Evolutionary conservation across 441 rosid species (phyloP).

Genomic region (Flueggea neowawraea): DNA sequence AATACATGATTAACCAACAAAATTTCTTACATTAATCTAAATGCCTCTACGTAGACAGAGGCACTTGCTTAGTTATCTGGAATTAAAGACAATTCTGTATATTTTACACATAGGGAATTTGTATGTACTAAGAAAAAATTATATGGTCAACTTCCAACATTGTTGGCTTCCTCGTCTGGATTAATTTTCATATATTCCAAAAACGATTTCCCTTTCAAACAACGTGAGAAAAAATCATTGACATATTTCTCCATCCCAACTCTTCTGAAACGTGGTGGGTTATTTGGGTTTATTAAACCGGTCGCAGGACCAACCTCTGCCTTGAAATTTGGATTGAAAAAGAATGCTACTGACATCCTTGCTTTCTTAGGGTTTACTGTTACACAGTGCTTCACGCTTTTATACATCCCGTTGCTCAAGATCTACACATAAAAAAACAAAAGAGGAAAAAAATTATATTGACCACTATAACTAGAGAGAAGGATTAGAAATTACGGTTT

Average conservation of each 20-base stretch:
- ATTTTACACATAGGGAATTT: too few species aligned
- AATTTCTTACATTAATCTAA: too few species aligned
- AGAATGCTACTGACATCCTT: constrained; percentile 67
- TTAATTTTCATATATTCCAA: constrained; percentile 27
- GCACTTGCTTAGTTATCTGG: too few species aligned
- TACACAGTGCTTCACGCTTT: constrained; percentile 82
- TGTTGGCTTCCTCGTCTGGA: too few species aligned
- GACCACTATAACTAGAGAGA: too few species aligned
- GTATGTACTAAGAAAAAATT: too few species aligned
- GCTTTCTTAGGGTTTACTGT: constrained; percentile 54
- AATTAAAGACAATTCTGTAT: too few species aligned
- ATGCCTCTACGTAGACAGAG: too few species aligned
- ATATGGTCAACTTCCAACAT: too few species aligned
- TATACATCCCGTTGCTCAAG: constrained; percentile 65
- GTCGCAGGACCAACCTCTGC: constrained; percentile 36
- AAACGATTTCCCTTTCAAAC: constrained; percentile 27
- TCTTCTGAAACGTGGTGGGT: constrained; percentile 28
- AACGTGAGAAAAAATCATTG: constrained; percentile 19
- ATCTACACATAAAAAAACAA: constrained; percentile 26
- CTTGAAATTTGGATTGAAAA: constrained; percentile 60
- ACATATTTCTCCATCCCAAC: constrained; percentile 24
- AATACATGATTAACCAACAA: too few species aligned
- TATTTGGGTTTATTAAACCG: constrained; percentile 21
- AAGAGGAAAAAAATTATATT: background rate
- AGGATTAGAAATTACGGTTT: too few species aligned